A percentile compares a stretch with the other conserved stretches of the same genome.
Conservation (phyloP, 805 yeast genomes). For the Naumovozyma castellii region DNA sequence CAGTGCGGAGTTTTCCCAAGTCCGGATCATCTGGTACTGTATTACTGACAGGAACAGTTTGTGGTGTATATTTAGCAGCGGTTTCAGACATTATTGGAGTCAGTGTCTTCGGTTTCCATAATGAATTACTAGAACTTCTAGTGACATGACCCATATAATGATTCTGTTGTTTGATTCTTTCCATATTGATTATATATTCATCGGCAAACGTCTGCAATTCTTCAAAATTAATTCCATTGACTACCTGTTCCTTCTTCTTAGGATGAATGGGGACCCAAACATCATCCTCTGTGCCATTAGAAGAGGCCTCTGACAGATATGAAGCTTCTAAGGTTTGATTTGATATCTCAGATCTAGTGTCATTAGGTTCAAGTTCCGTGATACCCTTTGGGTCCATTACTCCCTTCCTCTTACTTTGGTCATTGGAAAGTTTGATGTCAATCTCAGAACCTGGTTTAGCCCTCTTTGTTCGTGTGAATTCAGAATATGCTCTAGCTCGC, state of each 20-base stretch:
- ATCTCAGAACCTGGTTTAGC: neutral
- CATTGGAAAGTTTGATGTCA: neutral
- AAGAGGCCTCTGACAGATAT: constrained; percentile 60
- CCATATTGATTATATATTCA: constrained; percentile 14
- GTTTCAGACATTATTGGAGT: constrained; percentile 36
- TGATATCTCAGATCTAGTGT: constrained; percentile 25
- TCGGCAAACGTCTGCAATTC: constrained; percentile 73
- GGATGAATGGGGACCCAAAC: constrained; percentile 88
- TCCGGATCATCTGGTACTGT: constrained; percentile 17
- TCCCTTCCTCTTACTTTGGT: neutral
- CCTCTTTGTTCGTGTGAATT: neutral
- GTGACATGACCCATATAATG: constrained; percentile 15
- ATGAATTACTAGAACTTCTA: neutral
- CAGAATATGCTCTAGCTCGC: neutral
- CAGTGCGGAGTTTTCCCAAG: too few relatives aligned
- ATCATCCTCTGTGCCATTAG: constrained; percentile 89
- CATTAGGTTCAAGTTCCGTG: neutral
- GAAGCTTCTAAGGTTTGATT: constrained; percentile 44
- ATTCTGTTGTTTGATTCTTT: constrained; percentile 42
- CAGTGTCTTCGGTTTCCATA: constrained; percentile 3
- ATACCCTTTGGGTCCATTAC: too few relatives aligned
- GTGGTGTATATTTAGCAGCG: constrained; percentile 52
- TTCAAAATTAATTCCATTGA: constrained; percentile 75
- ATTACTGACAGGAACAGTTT: too few relatives aligned
- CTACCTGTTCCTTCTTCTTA: constrained; percentile 36